Evolutionary conservation across 2,329 filamentous ascomycete species (phyloP).

Genomic region (Conoideocrella luteorostrata): DNA sequence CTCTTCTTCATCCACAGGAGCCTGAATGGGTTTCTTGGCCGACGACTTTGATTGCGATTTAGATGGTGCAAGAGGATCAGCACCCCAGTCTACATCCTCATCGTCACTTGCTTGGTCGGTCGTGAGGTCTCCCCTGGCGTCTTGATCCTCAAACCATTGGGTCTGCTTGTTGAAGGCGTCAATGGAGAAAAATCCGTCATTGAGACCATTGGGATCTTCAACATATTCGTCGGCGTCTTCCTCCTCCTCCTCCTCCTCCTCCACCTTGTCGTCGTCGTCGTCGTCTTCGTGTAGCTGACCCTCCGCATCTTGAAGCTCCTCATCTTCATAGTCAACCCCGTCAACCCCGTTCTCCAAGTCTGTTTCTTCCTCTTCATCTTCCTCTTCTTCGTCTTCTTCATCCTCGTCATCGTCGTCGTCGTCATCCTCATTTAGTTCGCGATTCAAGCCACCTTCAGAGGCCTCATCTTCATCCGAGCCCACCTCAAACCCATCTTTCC

Average conservation of each 20-base stretch:
- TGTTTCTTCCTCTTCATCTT: conserved; percentile 29
- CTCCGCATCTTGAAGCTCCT: conserved; percentile 27
- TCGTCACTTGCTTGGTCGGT: conserved; percentile 73
- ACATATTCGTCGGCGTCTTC: conserved; percentile 37
- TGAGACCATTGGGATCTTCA: conserved; percentile 71
- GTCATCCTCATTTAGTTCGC: conserved; percentile 10
- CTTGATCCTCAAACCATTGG: conserved; percentile 81
- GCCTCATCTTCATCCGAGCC: conserved; percentile 23
- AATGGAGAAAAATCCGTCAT: conserved; percentile 97
- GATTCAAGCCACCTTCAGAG: conserved; percentile 21
- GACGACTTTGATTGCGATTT: conserved; percentile 20
- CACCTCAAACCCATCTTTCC: conserved; percentile 24
- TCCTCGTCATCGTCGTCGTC: conserved; percentile 17
- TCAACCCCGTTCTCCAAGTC: conserved; percentile 15
- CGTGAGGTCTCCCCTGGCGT: conserved; percentile 68
- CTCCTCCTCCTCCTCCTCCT: conserved; percentile 27
- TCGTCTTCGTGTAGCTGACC: conserved; percentile 28
- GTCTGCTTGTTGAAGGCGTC: conserved; percentile 95
- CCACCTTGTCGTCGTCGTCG: conserved; percentile 30
- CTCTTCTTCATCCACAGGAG: too few species aligned
- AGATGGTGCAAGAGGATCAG: conserved; percentile 56
- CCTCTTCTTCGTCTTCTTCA: conserved; percentile 25
- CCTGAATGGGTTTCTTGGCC: too few species aligned
- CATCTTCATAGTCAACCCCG: conserved; percentile 23
- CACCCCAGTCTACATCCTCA: conserved; percentile 82